These are phyloP conservation scores for Wickerhamomyces bovis DNA, from an alignment of 805 yeast species.

Conservation along the genomic window DNA sequence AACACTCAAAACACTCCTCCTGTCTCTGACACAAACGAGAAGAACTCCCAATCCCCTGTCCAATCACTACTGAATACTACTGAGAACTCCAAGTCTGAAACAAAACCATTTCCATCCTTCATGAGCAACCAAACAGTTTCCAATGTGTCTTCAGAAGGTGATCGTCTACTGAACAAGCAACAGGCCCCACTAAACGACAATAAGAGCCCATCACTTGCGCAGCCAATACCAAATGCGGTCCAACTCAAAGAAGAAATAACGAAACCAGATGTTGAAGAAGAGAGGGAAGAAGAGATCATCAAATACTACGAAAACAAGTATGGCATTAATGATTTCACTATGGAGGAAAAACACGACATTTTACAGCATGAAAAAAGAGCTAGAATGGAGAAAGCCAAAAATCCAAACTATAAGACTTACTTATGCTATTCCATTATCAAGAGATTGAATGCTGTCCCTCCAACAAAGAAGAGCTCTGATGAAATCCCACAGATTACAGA, in stretches of 20 bases:
- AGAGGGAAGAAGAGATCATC: conserved; percentile 24
- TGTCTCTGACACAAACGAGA: not conserved
- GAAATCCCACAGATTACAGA: not conserved
- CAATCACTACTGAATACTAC: conserved; percentile 1
- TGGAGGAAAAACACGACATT: conserved; percentile 26
- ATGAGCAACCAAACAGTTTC: not conserved
- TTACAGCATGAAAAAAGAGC: conserved; percentile 25
- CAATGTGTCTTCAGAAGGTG: not conserved
- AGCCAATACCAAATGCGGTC: not conserved
- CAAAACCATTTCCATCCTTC: conserved; percentile 1
- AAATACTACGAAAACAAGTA: conserved; percentile 23
- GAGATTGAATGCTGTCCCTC: conserved; percentile 21
- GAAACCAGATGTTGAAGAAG: conserved; percentile 19
- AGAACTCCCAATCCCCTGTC: conserved; percentile 1
- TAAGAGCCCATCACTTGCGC: not conserved
- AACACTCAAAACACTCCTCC: not conserved
- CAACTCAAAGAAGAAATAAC: conserved; percentile 20
- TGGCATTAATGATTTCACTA: conserved; percentile 21
- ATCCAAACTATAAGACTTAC: conserved; percentile 24
- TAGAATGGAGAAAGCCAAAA: conserved; percentile 20
- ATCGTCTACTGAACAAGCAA: not conserved
- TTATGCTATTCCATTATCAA: conserved; percentile 25
- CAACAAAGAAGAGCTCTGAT: conserved; percentile 5
- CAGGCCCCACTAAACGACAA: not conserved
- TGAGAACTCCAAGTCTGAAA: not conserved